Base-by-base conservation (phyloP, 495 filamentous ascomycete genomes). In the Xylaria venustula region DNA sequence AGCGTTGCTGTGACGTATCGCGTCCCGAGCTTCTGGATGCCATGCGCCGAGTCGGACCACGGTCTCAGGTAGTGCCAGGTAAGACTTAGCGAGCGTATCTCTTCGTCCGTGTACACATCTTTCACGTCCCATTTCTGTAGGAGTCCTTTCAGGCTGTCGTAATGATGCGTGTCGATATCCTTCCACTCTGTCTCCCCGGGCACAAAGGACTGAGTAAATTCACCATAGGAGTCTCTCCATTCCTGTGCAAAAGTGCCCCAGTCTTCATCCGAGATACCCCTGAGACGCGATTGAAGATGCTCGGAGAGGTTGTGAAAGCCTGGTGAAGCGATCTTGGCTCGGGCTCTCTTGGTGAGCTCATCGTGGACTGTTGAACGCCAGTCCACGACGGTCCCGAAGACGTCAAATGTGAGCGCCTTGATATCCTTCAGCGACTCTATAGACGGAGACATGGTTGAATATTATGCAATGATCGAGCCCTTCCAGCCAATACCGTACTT, bases 371-470 rank as follows among this genome's bases (percentile, higher is more conserved):
- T 81, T 30, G 72, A 75, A 52, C 89, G 83, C 87, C 88, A 90
- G 75, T 90, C 78, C 25, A 93, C 89, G 54, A 87, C 81, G 4
- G 90, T 93, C 62, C 90, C 91, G 75, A 93, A 93, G 66, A 89
- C 78, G 67, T 83, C 81, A 60, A 83, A 84, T 23, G 77, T 78
- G n/a, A 84, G 65, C 15, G 75, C 81, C 60, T 81, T 79, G 58
- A 80, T 37, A 34, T 65, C 32, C 22, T 48, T 36, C 40, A 61
- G 58, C 28, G 41, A 20, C 20, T 54, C 58, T 40, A 22, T n/a
- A 28, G 26, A 41, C 19, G 36, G 9, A 8, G 50, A 14, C 58
- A 54, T 61, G 28, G 11, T 54, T n/a, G n/a, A n/a, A n/a, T n/a
- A n/a, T n/a, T n/a, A n/a, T n/a, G n/a, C n/a, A n/a, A n/a, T n/a